Percentiles rank a stretch among this genome's conserved stretches.
phyloP scores from a whole-genome alignment of 2,329 filamentous ascomycete genomes.

The Diplodia sapinea region DNA sequence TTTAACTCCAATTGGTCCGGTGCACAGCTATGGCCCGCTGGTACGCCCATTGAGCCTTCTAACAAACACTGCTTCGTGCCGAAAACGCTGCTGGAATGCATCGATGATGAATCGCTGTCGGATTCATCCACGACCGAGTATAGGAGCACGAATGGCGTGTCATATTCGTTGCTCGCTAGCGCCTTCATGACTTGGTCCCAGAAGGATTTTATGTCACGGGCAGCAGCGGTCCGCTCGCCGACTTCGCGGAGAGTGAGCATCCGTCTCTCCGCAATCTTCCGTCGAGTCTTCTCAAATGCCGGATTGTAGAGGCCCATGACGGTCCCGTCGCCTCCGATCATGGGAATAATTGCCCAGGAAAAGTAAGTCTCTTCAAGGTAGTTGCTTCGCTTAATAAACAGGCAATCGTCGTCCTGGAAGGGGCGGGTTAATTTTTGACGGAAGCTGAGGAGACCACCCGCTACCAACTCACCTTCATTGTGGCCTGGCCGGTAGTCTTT shows the following conservation, averaged over 20 bases:
- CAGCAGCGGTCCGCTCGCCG: slow-evolving; percentile 74
- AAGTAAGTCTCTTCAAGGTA: slow-evolving; percentile 82
- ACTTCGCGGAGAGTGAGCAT: slow-evolving; percentile 81
- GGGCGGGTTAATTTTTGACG: neutral
- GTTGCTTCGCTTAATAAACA: slow-evolving; percentile 72
- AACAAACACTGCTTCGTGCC: slow-evolving; percentile 70
- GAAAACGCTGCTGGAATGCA: slow-evolving; percentile 69
- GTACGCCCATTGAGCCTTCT: slow-evolving; percentile 74
- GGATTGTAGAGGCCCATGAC: slow-evolving; percentile 81
- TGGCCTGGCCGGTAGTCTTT: slow-evolving; percentile 73
- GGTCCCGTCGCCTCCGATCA: slow-evolving; percentile 74
- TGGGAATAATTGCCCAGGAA: slow-evolving; percentile 79
- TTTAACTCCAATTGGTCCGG: slow-evolving; percentile 70
- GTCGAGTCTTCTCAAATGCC: slow-evolving; percentile 78
- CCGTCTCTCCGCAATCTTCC: slow-evolving; percentile 77
- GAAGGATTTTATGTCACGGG: slow-evolving; percentile 74
- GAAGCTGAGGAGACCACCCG: neutral
- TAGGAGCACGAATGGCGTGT: slow-evolving; percentile 76
- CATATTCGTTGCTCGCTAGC: slow-evolving; percentile 74
- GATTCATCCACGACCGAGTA: slow-evolving; percentile 76
- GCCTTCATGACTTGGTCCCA: slow-evolving; percentile 74
- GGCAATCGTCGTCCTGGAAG: slow-evolving; percentile 70
- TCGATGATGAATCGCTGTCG: slow-evolving; percentile 74
- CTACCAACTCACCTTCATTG: slow-evolving; percentile 64
- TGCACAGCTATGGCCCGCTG: slow-evolving; percentile 66